Conservation (phyloP, 1,284 basidiomycete species). For the Fistulinella cinereoalba region DNA sequence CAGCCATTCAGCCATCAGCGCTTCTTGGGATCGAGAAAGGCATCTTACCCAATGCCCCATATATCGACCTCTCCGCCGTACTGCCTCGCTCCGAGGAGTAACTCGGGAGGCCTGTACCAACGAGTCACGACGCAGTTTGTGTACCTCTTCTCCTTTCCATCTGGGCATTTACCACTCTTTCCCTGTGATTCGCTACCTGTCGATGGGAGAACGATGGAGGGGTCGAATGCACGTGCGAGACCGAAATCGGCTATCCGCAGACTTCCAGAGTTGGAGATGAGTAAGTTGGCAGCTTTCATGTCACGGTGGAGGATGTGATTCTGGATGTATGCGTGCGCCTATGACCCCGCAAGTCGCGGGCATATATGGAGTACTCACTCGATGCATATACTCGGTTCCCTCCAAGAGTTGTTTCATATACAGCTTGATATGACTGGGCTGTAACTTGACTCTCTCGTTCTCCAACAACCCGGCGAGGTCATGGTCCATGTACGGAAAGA, state of each 20-base stretch:
- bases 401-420: slow-evolving; percentile 95
- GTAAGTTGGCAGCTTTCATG: slow-evolving; percentile 97
- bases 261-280: slow-evolving; percentile 84
- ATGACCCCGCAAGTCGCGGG: slow-evolving; percentile 3
- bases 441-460: slow-evolving; percentile 81
- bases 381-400: slow-evolving; percentile 94
- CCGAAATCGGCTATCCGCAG: slow-evolving; percentile 96
- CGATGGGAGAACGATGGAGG: slow-evolving; percentile 39
- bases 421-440: slow-evolving; percentile 86
- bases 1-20: slow-evolving; percentile 4
- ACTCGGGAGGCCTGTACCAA: slow-evolving; percentile 97
- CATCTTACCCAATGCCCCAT: slow-evolving; percentile 91
- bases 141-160: slow-evolving; percentile 68
- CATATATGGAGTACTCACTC: slow-evolving; percentile 44
- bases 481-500: slow-evolving; percentile 99
- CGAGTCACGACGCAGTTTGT: slow-evolving; percentile 99
- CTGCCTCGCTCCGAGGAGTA: slow-evolving; percentile 83
- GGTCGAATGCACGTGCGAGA: slow-evolving; percentile 78
- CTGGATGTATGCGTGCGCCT: slow-evolving; percentile 40
- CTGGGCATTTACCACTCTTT: slow-evolving; percentile 42
- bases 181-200: slow-evolving; percentile 18
- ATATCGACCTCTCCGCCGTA: slow-evolving; percentile 96
- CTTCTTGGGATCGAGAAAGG: slow-evolving; percentile 2
- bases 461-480: slow-evolving; percentile 94
- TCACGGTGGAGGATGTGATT: slow-evolving; percentile 97